A percentile compares a stretch with the other conserved stretches of the same genome.
Evolutionary conservation across 768 basidiomycete genomes (phyloP).

Genomic region (Trametes villosa): DNA sequence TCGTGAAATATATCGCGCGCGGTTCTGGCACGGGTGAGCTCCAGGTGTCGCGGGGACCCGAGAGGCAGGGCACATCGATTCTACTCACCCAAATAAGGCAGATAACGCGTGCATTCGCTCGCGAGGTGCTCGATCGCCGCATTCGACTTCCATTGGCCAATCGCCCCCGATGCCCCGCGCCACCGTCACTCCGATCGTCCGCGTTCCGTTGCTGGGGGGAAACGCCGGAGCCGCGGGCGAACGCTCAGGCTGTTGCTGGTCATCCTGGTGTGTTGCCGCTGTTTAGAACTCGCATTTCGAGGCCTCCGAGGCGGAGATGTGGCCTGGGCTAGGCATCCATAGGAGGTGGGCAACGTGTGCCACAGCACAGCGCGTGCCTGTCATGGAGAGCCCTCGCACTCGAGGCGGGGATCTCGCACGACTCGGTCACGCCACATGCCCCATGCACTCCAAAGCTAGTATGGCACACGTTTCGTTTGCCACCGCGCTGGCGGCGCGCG

Average conservation of each 20-base stretch:
- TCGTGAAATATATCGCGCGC: background rate
- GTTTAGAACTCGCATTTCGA: no score
- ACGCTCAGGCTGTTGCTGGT: no score
- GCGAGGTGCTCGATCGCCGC: slow-evolving; percentile 5
- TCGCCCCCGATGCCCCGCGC: background rate
- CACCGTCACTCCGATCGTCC: background rate
- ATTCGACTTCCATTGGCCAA: background rate
- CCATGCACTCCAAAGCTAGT: background rate
- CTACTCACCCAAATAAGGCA: slow-evolving; percentile 9
- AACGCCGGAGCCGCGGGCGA: background rate
- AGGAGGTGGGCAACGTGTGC: no score
- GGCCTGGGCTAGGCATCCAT: no score
- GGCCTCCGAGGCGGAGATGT: no score
- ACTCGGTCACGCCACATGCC: background rate
- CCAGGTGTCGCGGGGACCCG: background rate
- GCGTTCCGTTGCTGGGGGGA: background rate
- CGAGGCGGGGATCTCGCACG: background rate
- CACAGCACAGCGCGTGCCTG: background rate
- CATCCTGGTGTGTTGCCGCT: no score
- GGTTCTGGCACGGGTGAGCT: background rate
- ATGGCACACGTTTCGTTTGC: background rate
- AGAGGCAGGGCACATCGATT: background rate
- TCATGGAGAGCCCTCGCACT: background rate
- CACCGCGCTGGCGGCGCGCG: no score
- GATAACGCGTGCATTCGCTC: background rate